phyloP scores from a whole-genome alignment of 139 green algal species.

The Chlorella sp. region DNA sequence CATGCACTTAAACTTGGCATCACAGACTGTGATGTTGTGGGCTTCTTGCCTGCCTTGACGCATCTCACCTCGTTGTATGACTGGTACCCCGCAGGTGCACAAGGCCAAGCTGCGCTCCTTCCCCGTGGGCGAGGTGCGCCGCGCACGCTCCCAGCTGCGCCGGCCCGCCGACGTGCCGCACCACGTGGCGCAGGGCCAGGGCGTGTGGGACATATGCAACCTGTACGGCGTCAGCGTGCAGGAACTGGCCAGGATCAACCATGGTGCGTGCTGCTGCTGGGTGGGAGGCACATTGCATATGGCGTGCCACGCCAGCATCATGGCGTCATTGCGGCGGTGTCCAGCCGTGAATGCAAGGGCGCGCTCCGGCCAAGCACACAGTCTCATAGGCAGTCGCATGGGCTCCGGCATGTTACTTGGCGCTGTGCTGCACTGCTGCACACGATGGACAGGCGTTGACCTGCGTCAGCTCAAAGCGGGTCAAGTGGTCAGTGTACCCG shows the following conservation, averaged over 20 bases:
- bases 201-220: conserved; percentile 57
- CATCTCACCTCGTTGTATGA: too few species aligned
- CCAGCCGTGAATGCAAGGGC: too few species aligned
- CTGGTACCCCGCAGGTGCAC: conserved; percentile 81
- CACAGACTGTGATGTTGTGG: too few species aligned
- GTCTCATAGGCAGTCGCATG: too few species aligned
- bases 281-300: too few species aligned
- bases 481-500: conserved; percentile 21
- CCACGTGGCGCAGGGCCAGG: conserved; percentile 30
- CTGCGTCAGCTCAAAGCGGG: conserved; percentile 20
- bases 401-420: too few species aligned
- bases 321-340: too few species aligned
- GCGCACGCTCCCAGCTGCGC: conserved; percentile 9
- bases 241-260: conserved; percentile 46
- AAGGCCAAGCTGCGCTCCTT: conserved; percentile 63
- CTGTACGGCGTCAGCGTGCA: conserved; percentile 39
- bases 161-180: neutral
- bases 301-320: too few species aligned
- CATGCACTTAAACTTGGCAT: too few species aligned
- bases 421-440: too few species aligned
- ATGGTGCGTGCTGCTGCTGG: conserved; percentile 31
- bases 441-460: conserved; percentile 23
- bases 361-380: too few species aligned
- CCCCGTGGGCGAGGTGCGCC: neutral
- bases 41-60: too few species aligned